Evolutionary conservation across 2,329 filamentous ascomycete genomes (phyloP), one percentile per base, ranked within the genome.

Genomic region (Setomelanomma holmii): DNA sequence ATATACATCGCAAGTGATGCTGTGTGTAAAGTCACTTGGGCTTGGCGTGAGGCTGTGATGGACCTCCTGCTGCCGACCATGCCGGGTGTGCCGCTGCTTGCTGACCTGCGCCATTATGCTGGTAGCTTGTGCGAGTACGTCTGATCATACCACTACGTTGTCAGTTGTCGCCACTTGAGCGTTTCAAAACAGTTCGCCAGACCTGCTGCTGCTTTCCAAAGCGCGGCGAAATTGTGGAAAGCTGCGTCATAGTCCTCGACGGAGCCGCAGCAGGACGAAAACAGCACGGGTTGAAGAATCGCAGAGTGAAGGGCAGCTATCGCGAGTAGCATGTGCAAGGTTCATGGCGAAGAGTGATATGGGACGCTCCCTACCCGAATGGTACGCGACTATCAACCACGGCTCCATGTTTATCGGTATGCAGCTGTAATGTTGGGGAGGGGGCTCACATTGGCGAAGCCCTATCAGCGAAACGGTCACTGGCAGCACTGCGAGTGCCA

Each of bases 11-110:
- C 35, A 11, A 38, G 19, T 20, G 35, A 17, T 20, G 19, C 19
- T 16, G n/a, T 38, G 14, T 16, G 16, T 16, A 38, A 38, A 16
- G 47, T 50, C 47, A 50, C 47, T 34, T 20, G 35, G 22, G 16
- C 48, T 45, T 35, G 48, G 42, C 48, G 36, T 40, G 24, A 51
- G 48, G 41, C 48, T 51, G 35, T n/a, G 23, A 34, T 34, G 16
- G 5, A 11, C 42, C n/a, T 34, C 20, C 30, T 45, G 40, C 33
- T 36, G 47, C 45, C 38, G 38, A 46, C 44, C 19, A 36, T 38
- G 43, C 34, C 42, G 42, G 24, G 20, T 14, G n/a, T 24, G 39
- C 14, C 39, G 39, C 24, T 20, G 21, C 20, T n/a, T 36, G 34
- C 27, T 30, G 27, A 30, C 23, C 17, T 45, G 45, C 45, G 22